Conservation (phyloP, 2,329 filamentous ascomycete species). For the Apiospora hydei region DNA sequence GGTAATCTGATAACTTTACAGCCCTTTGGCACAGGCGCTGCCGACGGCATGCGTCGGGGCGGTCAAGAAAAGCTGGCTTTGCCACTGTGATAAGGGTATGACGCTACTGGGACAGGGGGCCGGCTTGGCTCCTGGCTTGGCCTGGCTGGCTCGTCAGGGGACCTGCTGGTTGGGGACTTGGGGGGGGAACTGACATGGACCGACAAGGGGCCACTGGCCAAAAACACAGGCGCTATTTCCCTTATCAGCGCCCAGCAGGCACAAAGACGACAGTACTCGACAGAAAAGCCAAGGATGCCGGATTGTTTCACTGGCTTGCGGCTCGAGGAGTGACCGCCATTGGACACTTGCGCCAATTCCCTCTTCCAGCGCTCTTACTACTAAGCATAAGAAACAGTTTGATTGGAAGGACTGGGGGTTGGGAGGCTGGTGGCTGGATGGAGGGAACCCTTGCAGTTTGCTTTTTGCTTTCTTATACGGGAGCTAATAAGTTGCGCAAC, state of each 20-base stretch:
- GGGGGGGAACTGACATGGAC: neutral
- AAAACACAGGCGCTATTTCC: slow-evolving; percentile 8
- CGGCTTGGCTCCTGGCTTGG: neutral
- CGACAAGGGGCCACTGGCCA: neutral
- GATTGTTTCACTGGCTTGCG: neutral
- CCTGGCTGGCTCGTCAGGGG: neutral
- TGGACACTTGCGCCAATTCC: slow-evolving; percentile 15
- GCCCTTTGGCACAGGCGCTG: neutral
- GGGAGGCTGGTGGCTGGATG: neutral
- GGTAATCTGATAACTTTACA: slow-evolving; percentile 18
- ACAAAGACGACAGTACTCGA: too few species aligned
- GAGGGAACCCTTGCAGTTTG: neutral
- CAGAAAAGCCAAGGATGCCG: neutral
- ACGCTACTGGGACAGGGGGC: slow-evolving; percentile 2
- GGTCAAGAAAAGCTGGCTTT: neutral
- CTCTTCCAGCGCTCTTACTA: neutral
- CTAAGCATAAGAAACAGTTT: slow-evolving; percentile 2
- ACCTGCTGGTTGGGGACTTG: neutral
- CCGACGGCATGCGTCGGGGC: slow-evolving; percentile 4
- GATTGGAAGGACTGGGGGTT: neutral
- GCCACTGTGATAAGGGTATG: slow-evolving; percentile 11
- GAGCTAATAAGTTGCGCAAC: neutral
- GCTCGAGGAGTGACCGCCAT: slow-evolving; percentile 8
- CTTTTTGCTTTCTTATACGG: neutral
- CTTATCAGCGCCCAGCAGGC: slow-evolving; percentile 6